A percentile compares a stretch with the other conserved stretches of the same genome.
Evolutionary conservation across 768 basidiomycete genomes (phyloP).

Genomic region (Collybia sordida): DNA sequence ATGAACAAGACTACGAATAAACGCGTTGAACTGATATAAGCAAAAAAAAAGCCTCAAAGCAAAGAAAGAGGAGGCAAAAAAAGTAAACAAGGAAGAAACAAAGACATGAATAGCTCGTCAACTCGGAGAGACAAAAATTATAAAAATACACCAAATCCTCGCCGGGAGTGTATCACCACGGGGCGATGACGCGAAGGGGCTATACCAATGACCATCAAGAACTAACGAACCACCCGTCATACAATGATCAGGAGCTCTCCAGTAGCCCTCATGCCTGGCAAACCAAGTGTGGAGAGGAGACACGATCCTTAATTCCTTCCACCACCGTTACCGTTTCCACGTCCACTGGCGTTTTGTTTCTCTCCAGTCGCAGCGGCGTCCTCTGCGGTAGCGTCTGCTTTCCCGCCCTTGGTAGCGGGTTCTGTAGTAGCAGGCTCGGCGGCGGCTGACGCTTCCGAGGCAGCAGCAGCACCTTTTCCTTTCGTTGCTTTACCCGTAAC

Average conservation of each 20-base stretch:
- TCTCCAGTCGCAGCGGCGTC: neutral
- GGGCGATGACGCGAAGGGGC: neutral
- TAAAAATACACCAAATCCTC: neutral
- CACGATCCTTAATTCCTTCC: neutral
- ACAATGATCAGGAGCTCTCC: neutral
- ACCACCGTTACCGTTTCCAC: neutral
- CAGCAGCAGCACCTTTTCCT: neutral
- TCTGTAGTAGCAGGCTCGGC: neutral
- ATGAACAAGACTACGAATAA: slow-evolving; percentile 15
- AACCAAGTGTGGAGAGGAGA: neutral
- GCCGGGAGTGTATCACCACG: neutral
- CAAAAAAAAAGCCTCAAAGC: slow-evolving; percentile 10
- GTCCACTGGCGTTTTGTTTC: neutral
- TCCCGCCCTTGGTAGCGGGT: neutral
- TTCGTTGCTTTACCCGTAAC: neutral
- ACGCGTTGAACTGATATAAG: slow-evolving; percentile 10
- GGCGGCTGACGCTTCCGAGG: neutral
- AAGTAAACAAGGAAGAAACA: neutral
- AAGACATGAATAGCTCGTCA: neutral
- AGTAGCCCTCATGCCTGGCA: neutral
- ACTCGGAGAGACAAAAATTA: neutral
- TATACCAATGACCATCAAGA: neutral
- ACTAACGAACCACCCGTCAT: neutral
- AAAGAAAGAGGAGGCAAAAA: neutral
- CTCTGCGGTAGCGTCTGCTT: neutral